These are phyloP conservation scores for Nicotiana benthamiana DNA, from an alignment of 257 asterid genomes.

Conservation along the genomic window DNA sequence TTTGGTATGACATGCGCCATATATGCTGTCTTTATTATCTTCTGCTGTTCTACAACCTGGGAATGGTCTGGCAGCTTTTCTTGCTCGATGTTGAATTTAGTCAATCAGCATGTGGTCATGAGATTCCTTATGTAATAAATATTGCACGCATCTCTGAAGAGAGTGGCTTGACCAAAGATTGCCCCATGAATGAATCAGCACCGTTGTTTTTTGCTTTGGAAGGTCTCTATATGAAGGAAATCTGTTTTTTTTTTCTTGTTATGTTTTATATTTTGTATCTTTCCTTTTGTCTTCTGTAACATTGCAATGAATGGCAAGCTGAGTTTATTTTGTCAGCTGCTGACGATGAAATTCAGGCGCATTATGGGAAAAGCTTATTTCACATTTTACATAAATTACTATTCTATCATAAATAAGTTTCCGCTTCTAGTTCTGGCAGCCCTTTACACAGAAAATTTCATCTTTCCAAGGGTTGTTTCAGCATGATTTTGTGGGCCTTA, in stretches of 20 bases:
- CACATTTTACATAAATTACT: background rate
- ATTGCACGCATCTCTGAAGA: background rate
- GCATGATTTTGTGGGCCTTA: background rate
- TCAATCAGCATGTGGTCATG: background rate
- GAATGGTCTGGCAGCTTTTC: background rate
- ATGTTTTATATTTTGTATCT: background rate
- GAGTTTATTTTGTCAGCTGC: background rate
- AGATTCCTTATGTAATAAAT: background rate
- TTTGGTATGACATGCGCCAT: background rate
- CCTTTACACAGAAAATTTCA: background rate
- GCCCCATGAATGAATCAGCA: background rate
- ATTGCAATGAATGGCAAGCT: background rate
- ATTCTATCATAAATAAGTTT: background rate
- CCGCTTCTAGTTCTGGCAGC: background rate
- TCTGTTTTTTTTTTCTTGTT: too few species aligned
- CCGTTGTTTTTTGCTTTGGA: too few species aligned
- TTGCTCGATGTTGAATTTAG: background rate
- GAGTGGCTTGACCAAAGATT: background rate
- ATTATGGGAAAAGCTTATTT: background rate
- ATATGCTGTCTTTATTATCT: background rate
- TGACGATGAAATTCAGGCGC: background rate
- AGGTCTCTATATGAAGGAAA: too few species aligned
- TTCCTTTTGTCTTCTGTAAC: background rate
- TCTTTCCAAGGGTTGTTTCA: background rate
- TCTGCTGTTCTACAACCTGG: background rate